A percentile compares a stretch with the other conserved stretches of the same genome.
These are phyloP conservation scores for Kwoniella dendrophila DNA, from an alignment of 768 basidiomycete genomes.

Conservation along the genomic window DNA sequence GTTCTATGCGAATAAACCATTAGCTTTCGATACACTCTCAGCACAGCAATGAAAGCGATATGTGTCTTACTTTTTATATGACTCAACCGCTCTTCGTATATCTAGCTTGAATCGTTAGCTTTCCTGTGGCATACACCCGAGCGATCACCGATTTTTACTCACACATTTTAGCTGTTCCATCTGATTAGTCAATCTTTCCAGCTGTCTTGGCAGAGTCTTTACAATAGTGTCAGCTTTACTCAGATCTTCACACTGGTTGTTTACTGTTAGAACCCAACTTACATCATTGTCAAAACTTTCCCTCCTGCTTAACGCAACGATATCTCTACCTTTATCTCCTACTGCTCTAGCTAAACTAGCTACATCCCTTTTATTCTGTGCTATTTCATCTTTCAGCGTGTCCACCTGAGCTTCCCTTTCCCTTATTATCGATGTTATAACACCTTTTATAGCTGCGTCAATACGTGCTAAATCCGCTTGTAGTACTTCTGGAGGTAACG, in stretches of 20 bases:
- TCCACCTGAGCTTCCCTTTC: conserved; percentile 73
- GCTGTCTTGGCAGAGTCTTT: conserved; percentile 69
- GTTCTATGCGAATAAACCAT: conserved; percentile 55
- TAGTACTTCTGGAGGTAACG: conserved; percentile 74
- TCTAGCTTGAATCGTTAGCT: conserved; percentile 17
- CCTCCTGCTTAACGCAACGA: conserved; percentile 72
- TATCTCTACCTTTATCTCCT: conserved; percentile 62
- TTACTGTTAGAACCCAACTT: background rate
- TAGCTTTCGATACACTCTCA: background rate
- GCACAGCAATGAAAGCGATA: conserved; percentile 37
- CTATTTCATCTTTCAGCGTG: conserved; percentile 69
- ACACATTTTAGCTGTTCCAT: conserved; percentile 65
- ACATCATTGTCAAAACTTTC: conserved; percentile 55
- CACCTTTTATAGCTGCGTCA: conserved; percentile 72
- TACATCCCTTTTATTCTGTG: conserved; percentile 67
- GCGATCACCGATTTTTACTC: background rate
- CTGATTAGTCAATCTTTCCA: conserved; percentile 68
- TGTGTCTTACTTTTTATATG: conserved; percentile 41
- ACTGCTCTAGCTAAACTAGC: conserved; percentile 69
- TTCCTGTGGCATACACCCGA: background rate
- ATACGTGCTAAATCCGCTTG: conserved; percentile 76
- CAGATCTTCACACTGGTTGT: background rate
- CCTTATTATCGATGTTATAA: conserved; percentile 75
- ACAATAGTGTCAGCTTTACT: background rate
- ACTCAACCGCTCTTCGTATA: conserved; percentile 38